These are phyloP conservation scores for Spathaspora arborariae DNA, from an alignment of 805 yeast genomes.

Conservation along the genomic window DNA sequence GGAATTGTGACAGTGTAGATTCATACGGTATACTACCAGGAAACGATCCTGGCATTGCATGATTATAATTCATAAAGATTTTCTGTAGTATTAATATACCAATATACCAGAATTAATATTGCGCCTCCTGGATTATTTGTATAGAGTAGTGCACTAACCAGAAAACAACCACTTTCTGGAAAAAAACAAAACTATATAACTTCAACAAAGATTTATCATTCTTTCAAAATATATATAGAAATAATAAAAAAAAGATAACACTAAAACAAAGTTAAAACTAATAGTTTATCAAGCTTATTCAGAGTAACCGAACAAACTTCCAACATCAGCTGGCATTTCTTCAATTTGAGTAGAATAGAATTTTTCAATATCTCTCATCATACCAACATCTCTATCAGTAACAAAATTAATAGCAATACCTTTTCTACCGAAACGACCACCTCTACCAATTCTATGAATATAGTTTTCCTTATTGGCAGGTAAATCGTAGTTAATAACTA, in stretches of 20 bases:
- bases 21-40: slow-evolving; percentile 14
- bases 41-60: slow-evolving; percentile 6
- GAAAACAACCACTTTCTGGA: no score
- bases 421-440: slow-evolving; percentile 98
- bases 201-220: neutral
- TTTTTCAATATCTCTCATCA: slow-evolving; percentile 81
- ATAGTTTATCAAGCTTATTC: neutral
- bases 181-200: no score
- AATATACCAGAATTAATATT: no score
- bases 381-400: slow-evolving; percentile 71
- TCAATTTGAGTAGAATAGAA: slow-evolving; percentile 86
- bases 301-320: slow-evolving; percentile 43
- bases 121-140: no score
- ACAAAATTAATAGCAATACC: slow-evolving; percentile 96
- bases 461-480: slow-evolving; percentile 90
- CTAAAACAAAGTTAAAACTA: neutral
- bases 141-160: no score
- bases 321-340: slow-evolving; percentile 84
- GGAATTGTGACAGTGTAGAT: neutral
- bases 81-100: no score
- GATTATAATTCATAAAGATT: neutral
- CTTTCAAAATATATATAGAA: neutral
- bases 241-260: neutral
- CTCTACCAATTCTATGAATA: slow-evolving; percentile 96
- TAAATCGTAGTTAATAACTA: slow-evolving; percentile 91